phyloP scores from a whole-genome alignment of 2,329 filamentous ascomycete species.

The Colletotrichum melonis region DNA sequence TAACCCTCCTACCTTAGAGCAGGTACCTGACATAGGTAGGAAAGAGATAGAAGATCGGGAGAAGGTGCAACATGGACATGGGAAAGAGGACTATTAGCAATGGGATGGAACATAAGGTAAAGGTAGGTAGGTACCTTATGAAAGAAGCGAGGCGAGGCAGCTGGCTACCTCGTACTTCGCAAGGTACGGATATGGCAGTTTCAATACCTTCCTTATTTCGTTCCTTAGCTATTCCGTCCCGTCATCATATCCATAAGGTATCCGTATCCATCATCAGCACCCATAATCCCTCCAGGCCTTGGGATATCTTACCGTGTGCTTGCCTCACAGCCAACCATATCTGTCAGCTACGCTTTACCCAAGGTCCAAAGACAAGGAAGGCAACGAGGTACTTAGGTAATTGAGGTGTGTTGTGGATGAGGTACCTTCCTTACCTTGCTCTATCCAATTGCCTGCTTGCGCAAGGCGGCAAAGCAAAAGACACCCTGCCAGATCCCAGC shows the following conservation, averaged over 20 bases:
- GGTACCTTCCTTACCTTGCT: neutral
- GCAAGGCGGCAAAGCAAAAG: neutral
- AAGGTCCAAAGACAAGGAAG: neutral
- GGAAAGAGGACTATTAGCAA: neutral
- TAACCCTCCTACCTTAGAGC: too few species aligned
- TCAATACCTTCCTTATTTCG: neutral
- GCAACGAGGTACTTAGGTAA: neutral
- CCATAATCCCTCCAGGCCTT: neutral
- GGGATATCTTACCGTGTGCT: neutral
- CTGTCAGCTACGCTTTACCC: neutral
- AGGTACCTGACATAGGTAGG: neutral
- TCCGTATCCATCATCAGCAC: neutral
- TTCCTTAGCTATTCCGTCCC: neutral
- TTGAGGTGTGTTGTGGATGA: neutral
- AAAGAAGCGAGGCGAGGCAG: neutral
- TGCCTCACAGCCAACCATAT: neutral
- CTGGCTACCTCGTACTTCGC: neutral
- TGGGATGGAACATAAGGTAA: neutral
- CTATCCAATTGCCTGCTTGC: slow-evolving; percentile 3
- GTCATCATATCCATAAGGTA: neutral
- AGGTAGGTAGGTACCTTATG: too few species aligned
- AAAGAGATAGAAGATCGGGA: neutral
- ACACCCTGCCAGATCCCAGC: slow-evolving; percentile 21
- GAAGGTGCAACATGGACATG: neutral
- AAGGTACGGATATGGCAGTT: too few species aligned